Percentiles rank a stretch among this genome's conserved stretches.
phyloP scores from a whole-genome alignment of 2,329 filamentous ascomycete genomes.

The Xylaria sp. region DNA sequence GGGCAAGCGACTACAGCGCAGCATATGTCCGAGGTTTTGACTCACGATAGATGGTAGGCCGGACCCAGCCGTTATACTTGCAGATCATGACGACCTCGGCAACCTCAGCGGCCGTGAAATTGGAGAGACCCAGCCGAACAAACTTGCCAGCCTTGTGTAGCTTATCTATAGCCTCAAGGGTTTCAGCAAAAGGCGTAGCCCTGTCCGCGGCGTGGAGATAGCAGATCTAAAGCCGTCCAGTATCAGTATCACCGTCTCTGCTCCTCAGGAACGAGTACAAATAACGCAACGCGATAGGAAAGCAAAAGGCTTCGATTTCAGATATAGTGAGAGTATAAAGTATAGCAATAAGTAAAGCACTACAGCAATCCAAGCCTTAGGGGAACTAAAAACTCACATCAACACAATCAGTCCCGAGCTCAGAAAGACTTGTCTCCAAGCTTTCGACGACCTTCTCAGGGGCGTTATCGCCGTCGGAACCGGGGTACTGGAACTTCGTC shows the following conservation, averaged over 20 bases:
- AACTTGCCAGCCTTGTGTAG: slow-evolving; percentile 90
- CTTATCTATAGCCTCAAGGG: slow-evolving; percentile 79
- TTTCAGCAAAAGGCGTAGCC: slow-evolving; percentile 80
- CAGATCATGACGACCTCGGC: slow-evolving; percentile 85
- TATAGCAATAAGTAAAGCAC: neutral
- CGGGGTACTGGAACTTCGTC: slow-evolving; percentile 79
- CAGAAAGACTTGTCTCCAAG: slow-evolving; percentile 74
- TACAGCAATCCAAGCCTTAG: too few relatives aligned
- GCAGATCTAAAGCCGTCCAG: slow-evolving; percentile 63
- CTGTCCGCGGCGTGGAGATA: slow-evolving; percentile 80
- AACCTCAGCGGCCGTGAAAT: slow-evolving; percentile 88
- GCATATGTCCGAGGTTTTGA: neutral
- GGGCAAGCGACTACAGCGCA: too few relatives aligned
- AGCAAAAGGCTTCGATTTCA: neutral
- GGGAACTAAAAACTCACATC: slow-evolving; percentile 62
- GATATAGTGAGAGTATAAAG: neutral
- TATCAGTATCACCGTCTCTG: slow-evolving; percentile 11
- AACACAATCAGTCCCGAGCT: slow-evolving; percentile 77
- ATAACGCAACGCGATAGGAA: neutral
- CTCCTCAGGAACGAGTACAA: neutral
- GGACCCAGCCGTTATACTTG: slow-evolving; percentile 82
- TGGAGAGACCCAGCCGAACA: slow-evolving; percentile 80
- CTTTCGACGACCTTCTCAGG: slow-evolving; percentile 71
- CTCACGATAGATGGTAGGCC: slow-evolving; percentile 81
- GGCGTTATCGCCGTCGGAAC: slow-evolving; percentile 67